phyloP scores from a whole-genome alignment of 139 green algal genomes.

The Auxenochlorella pyrenoidosa region DNA sequence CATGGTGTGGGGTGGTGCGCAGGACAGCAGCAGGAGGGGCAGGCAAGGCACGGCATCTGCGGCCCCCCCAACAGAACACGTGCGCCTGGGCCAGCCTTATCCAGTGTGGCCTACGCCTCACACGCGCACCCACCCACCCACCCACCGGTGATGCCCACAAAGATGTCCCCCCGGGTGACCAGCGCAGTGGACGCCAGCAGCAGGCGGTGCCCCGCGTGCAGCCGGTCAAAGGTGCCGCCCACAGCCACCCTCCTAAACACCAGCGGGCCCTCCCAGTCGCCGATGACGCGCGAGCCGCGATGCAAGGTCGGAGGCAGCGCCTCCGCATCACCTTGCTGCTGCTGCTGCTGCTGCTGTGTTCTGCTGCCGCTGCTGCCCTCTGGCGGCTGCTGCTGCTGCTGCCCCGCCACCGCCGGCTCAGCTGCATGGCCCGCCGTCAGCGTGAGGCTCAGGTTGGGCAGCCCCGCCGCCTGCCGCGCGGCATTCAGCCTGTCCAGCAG shows the following conservation, averaged over 20 bases:
- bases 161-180: conserved; percentile 58
- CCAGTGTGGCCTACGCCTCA: too few species aligned
- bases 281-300: conserved; percentile 23
- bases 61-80: too few species aligned
- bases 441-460: conserved; percentile 26
- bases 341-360: not conserved
- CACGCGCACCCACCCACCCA: not conserved
- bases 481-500: conserved; percentile 33
- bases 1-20: too few species aligned
- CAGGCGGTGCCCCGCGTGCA: conserved; percentile 93
- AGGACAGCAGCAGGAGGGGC: too few species aligned
- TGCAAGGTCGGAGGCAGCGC: not conserved
- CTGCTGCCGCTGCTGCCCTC: not conserved
- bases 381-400: not conserved
- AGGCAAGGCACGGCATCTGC: too few species aligned
- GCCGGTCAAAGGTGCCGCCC: conserved; percentile 93
- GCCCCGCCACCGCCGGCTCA: not conserved
- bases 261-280: conserved; percentile 46
- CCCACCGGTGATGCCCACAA: conserved; percentile 82
- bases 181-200: conserved; percentile 85
- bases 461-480: not conserved
- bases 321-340: not conserved
- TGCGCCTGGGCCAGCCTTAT: too few species aligned
- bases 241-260: conserved; percentile 69
- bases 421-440: not conserved